These are phyloP conservation scores for Suaeda aralocaspica DNA, from an alignment of 148 eudicot species.

Conservation along the genomic window DNA sequence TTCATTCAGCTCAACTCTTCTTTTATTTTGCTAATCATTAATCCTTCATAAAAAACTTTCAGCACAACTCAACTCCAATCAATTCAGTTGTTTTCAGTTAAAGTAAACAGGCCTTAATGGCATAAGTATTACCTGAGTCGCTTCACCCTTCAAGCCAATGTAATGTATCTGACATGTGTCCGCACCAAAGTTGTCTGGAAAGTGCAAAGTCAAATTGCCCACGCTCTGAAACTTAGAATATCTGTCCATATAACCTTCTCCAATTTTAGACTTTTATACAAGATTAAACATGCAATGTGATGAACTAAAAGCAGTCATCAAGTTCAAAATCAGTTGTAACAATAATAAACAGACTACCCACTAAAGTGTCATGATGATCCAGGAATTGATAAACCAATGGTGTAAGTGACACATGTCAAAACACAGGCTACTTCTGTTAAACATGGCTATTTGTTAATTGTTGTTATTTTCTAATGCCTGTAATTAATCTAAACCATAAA, in stretches of 20 bases:
- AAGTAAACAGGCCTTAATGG: background rate
- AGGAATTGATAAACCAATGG: no score
- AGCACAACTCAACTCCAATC: no score
- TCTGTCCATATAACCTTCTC: constrained; percentile 37
- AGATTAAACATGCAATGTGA: constrained; percentile 3
- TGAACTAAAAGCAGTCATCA: background rate
- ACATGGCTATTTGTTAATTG: no score
- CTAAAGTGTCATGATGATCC: background rate
- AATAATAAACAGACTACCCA: background rate
- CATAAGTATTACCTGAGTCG: constrained; percentile 65
- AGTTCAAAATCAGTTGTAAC: background rate
- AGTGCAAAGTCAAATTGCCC: constrained; percentile 89
- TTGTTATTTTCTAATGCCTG: no score
- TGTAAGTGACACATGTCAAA: no score
- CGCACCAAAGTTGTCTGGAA: constrained; percentile 90
- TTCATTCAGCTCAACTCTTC: no score
- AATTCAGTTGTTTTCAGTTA: no score
- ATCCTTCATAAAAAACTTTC: no score
- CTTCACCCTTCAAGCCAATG: constrained; percentile 98
- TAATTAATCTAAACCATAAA: no score
- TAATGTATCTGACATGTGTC: constrained; percentile 83
- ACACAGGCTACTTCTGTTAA: no score
- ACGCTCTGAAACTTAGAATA: constrained; percentile 92
- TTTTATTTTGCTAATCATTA: no score
- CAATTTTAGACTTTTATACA: background rate